Base-by-base conservation (phyloP, 2,329 filamentous ascomycete species). In the Fusarium pseudocircinatum region DNA sequence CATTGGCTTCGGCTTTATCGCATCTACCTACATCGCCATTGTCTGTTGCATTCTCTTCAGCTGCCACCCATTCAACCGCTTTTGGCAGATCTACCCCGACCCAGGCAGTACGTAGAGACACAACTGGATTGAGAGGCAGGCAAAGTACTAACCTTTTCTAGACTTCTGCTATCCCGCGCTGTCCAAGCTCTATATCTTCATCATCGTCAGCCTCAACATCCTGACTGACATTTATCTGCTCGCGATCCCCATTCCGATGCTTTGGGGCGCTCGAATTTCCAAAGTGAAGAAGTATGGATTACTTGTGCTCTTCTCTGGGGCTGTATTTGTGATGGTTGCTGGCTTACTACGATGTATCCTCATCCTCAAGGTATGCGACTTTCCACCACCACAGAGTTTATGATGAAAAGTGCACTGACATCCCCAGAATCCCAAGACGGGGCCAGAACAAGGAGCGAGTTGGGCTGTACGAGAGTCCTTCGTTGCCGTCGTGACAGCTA, bases 211-310 rank as follows among this genome's bases (percentile, higher is more conserved):
- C 10, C 71, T 84, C 59, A 84, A 85, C 71, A 80, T 84, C 3
- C 10, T 79, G 2, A 84, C 84, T 3, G 84, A 85, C 34, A 18
- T 83, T 4, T 84, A 84, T 43, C 78, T 85, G 6, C 66, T 85
- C 37, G 78, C 79, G 67, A 83, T 86, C 37, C 81, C 83, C 1
- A 77, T 84, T 22, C 80, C 88, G 67, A 86, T 91, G 82, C 80
- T 91, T 4, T 89, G 86, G 83, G 82, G 82, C 64, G 85, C 88
- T 0, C 84, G 83, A 9, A 81, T 91, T 11, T 82, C 80, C 14
- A 81, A 83, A 26, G 78, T 81, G 10, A 87, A 87, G 73, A 91
- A 91, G 74, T 72, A 86, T 4, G 84, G 86, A 7, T 81, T 90
- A 1, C 81, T 88, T 4, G 67, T 88, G 9, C 82, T 91, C 22